Conservation (phyloP, 1,139 yeast species). For the Barnettozyma hawaiiensis region DNA sequence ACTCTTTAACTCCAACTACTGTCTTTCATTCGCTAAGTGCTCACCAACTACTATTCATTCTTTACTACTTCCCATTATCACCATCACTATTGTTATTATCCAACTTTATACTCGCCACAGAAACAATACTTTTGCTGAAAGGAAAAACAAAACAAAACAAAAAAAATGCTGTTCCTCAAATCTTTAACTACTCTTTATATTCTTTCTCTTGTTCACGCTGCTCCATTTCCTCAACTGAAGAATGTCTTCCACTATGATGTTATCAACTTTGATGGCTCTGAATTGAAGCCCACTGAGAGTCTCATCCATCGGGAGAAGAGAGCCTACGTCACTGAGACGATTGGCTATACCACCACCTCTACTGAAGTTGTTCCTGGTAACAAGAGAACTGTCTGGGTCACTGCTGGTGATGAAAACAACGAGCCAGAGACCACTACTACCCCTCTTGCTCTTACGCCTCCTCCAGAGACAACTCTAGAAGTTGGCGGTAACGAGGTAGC, state of each 20-base stretch:
- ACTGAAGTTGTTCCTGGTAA: conserved; percentile 20
- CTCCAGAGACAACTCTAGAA: not conserved
- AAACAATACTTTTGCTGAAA: too few species aligned
- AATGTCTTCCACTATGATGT: conserved; percentile 23
- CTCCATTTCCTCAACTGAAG: conserved; percentile 21
- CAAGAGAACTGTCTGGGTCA: conserved; percentile 24
- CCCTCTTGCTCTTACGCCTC: too few species aligned
- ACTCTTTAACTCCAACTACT: conserved; percentile 21
- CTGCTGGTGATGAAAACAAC: conserved; percentile 19
- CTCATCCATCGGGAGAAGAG: conserved; percentile 7
- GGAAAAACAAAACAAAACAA: too few species aligned
- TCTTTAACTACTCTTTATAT: conserved; percentile 19
- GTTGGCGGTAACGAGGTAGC: not conserved
- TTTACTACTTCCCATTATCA: conserved; percentile 4
- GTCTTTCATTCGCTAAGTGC: conserved; percentile 23
- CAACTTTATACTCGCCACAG: too few species aligned
- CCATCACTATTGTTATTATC: not conserved
- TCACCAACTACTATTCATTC: conserved; percentile 24
- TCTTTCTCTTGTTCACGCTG: conserved; percentile 17
- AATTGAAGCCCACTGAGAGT: conserved; percentile 21
- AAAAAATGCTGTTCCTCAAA: conserved; percentile 22
- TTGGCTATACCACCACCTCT: conserved; percentile 21
- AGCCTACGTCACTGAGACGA: conserved; percentile 14
- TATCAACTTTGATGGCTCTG: conserved; percentile 26
- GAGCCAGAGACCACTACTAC: conserved; percentile 7